These are phyloP conservation scores for Helianthus annuus DNA, from an alignment of 129 eudicot genomes.

Conservation along the genomic window HanXRQr2.0-SUNRISE NC_035437.2:89141150-89141649, in stretches of 20 bases:
- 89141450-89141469: not conserved
- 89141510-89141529: no score
- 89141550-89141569: not conserved
- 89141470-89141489: no score
- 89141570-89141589: not conserved
- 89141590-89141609: not conserved
- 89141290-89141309: no score
- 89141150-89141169: constrained; percentile 56
- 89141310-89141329: no score
- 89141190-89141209: constrained; percentile 54
- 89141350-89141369: no score
- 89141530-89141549: no score
- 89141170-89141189: constrained; percentile 38
- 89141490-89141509: no score
- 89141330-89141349: no score
- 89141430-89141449: not conserved
- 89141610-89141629: no score
- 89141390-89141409: not conserved
- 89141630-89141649: not conserved
- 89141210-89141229: constrained; percentile 65
- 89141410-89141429: not conserved
- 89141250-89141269: constrained; percentile 83
- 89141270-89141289: constrained; percentile 3
- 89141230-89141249: constrained; percentile 74
- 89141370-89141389: not conserved